Percentiles rank a stretch among this genome's conserved stretches.
phyloP scores from a whole-genome alignment of 352 stramenopile genomes.

The Saprolegnia parasitica region DNA sequence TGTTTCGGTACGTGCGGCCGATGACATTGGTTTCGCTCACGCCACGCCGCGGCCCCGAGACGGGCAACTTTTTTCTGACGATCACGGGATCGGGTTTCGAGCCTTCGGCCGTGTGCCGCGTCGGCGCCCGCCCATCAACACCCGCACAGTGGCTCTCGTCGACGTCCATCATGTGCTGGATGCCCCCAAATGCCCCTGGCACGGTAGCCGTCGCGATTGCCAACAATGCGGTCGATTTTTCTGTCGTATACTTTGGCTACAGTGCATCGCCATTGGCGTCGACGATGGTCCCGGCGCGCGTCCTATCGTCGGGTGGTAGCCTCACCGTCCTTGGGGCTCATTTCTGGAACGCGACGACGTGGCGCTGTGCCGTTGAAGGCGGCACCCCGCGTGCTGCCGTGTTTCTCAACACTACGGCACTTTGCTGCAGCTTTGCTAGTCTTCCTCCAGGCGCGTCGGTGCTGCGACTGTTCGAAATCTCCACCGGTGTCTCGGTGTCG shows the following conservation, averaged over 20 bases:
- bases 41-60: slow-evolving; percentile 26
- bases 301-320: background rate
- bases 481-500: background rate
- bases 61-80: slow-evolving; percentile 14
- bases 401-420: background rate
- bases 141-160: slow-evolving; percentile 16
- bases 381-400: background rate
- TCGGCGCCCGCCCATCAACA: slow-evolving; percentile 1
- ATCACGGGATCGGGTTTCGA: slow-evolving; percentile 13
- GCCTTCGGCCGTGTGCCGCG: slow-evolving; percentile 8
- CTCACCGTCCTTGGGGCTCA: slow-evolving; percentile 20
- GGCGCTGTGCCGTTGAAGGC: background rate
- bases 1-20: slow-evolving; percentile 30
- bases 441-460: background rate
- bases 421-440: background rate
- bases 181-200: slow-evolving; percentile 4
- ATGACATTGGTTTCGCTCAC: background rate
- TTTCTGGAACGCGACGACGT: slow-evolving; percentile 16
- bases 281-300: slow-evolving; percentile 1
- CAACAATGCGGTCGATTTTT: slow-evolving; percentile 31
- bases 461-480: background rate
- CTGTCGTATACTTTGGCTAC: slow-evolving; percentile 11
- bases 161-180: slow-evolving; percentile 9
- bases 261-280: slow-evolving; percentile 10
- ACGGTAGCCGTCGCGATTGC: slow-evolving; percentile 14